phyloP scores from a whole-genome alignment of 169 alveolate genomes.

The Amoebophrya sp. region DNA sequence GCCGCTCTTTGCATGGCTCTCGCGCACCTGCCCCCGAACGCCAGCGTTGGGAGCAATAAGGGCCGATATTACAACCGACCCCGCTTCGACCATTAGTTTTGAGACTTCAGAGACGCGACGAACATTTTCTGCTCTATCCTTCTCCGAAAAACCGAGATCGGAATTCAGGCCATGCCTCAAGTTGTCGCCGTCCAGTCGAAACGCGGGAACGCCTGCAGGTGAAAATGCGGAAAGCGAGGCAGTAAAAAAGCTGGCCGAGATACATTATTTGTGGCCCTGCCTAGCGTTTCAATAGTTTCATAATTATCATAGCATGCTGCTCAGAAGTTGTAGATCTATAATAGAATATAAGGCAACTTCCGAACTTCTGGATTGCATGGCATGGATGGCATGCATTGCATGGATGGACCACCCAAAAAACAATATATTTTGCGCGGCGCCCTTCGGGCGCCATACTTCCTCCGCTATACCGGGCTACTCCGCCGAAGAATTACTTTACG shows the following conservation, averaged over 20 bases:
- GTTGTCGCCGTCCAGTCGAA: slow-evolving; percentile 49
- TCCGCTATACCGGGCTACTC: too few species aligned
- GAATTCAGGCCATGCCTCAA: slow-evolving; percentile 43
- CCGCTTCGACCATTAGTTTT: slow-evolving; percentile 30
- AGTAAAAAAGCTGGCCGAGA: neutral
- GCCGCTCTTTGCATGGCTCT: slow-evolving; percentile 37
- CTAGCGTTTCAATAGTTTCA: neutral
- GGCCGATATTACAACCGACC: slow-evolving; percentile 44
- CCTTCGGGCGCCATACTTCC: too few species aligned
- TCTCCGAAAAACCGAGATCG: slow-evolving; percentile 44
- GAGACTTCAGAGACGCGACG: slow-evolving; percentile 33
- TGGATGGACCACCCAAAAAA: too few species aligned
- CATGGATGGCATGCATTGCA: neutral
- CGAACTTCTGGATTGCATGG: neutral
- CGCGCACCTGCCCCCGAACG: slow-evolving; percentile 40
- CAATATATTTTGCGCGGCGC: too few species aligned
- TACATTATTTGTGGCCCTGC: too few species aligned
- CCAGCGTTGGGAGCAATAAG: slow-evolving; percentile 45
- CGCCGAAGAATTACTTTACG: too few species aligned
- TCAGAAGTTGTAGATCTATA: neutral
- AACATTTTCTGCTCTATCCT: slow-evolving; percentile 33
- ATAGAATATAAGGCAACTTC: neutral
- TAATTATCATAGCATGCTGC: neutral
- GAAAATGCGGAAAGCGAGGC: too few species aligned
- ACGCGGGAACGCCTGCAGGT: neutral